These are phyloP conservation scores for Vitis amurensis DNA, from an alignment of 164 flowering plant genomes.

Conservation along the genomic window DNA sequence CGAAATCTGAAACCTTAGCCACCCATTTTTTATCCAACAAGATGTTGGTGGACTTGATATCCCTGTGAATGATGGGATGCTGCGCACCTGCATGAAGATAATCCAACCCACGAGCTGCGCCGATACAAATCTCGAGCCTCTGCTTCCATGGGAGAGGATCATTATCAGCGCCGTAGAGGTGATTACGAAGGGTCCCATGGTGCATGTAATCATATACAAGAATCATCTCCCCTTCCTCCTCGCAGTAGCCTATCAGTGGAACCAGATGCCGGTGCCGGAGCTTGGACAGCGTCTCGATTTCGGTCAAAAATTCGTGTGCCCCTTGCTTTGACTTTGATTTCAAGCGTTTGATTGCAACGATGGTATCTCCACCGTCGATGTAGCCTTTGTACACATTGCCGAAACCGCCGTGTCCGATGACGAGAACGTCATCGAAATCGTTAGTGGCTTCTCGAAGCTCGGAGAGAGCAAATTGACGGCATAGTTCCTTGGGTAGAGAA, in stretches of 20 bases:
- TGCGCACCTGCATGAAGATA: slow-evolving; percentile 32
- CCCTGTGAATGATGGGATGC: slow-evolving; percentile 36
- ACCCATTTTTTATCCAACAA: slow-evolving; percentile 32
- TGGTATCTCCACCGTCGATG: slow-evolving; percentile 19
- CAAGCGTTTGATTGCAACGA: slow-evolving; percentile 35
- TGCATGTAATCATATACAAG: slow-evolving; percentile 33
- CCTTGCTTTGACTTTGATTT: slow-evolving; percentile 25
- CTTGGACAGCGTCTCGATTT: slow-evolving; percentile 30
- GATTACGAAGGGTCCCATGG: slow-evolving; percentile 28
- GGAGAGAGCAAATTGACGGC: slow-evolving; percentile 19
- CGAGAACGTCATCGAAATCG: slow-evolving; percentile 18
- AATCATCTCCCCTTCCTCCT: slow-evolving; percentile 31
- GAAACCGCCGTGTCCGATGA: slow-evolving; percentile 31
- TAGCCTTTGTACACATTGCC: slow-evolving; percentile 33
- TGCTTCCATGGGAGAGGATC: slow-evolving; percentile 32
- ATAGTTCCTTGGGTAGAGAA: slow-evolving; percentile 16
- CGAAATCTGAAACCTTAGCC: slow-evolving; percentile 42
- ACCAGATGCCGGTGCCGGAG: slow-evolving; percentile 34
- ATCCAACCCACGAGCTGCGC: slow-evolving; percentile 34
- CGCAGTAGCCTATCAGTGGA: slow-evolving; percentile 36
- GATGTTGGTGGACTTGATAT: slow-evolving; percentile 37
- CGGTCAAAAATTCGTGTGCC: slow-evolving; percentile 25
- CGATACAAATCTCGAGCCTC: slow-evolving; percentile 37
- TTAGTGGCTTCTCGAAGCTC: slow-evolving; percentile 29
- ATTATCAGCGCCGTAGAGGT: slow-evolving; percentile 22